Evolutionary conservation across 2,329 filamentous ascomycete genomes (phyloP).

Genomic region (Neoscytalidium dimidiatum): DNA sequence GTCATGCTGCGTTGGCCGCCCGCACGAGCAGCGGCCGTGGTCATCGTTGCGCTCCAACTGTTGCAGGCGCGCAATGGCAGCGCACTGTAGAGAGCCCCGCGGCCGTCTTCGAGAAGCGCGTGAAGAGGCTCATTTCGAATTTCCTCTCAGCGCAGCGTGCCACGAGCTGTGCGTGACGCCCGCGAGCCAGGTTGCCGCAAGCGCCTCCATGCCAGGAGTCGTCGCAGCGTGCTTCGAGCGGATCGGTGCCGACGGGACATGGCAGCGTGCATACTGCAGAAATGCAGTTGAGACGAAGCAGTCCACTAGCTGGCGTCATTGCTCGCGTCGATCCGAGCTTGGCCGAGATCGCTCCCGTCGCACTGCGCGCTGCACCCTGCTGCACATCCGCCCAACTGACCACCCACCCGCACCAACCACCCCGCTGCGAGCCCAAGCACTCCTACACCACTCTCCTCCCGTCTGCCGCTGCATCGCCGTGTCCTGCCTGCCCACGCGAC

Average conservation of each 20-base stretch:
- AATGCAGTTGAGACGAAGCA: neutral
- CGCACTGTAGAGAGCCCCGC: neutral
- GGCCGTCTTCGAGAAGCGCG: neutral
- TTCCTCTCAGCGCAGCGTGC: neutral
- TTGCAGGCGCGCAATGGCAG: neutral
- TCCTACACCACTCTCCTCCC: neutral
- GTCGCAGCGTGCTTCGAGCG: neutral
- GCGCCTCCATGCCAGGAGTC: neutral
- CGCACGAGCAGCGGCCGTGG: neutral
- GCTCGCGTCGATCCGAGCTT: conserved; percentile 12
- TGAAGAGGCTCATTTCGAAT: neutral
- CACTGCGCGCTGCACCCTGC: conserved; percentile 13
- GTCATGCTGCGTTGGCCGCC: neutral
- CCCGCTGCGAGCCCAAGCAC: neutral
- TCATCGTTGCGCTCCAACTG: neutral
- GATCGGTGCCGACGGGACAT: neutral
- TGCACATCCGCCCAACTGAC: conserved; percentile 7
- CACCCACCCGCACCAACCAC: neutral
- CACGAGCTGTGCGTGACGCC: neutral
- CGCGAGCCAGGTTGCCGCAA: neutral
- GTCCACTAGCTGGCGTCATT: neutral
- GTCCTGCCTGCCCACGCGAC: conserved; percentile 6
- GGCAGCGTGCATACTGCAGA: neutral
- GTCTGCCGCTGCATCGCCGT: neutral
- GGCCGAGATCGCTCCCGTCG: conserved; percentile 15